Evolutionary conservation across 768 basidiomycete species (phyloP).

Genomic region (Lentinula lateritia): DNA sequence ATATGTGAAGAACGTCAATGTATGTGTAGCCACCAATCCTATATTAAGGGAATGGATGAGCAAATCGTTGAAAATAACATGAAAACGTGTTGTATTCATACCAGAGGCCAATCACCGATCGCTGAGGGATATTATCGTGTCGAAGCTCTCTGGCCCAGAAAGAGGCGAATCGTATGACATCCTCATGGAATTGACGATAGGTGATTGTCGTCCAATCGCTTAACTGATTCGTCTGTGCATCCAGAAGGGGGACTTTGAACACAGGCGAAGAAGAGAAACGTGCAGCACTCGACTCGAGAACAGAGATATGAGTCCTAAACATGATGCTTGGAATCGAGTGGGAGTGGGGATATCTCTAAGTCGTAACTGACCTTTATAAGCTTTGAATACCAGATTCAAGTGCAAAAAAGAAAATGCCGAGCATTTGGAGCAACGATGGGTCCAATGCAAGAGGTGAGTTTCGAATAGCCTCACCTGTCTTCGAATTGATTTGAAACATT

Average conservation of each 20-base stretch:
- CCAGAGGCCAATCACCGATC: constrained; percentile 62
- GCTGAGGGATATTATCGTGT: constrained; percentile 32
- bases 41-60: constrained; percentile 12
- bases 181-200: constrained; percentile 44
- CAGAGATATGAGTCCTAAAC: constrained; percentile 45
- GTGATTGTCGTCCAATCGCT: constrained; percentile 42
- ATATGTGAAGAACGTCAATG: constrained; percentile 56
- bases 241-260: constrained; percentile 46
- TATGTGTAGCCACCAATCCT: constrained; percentile 65
- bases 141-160: constrained; percentile 45
- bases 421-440: not conserved
- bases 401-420: constrained; percentile 4
- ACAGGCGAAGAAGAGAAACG: constrained; percentile 38
- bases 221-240: constrained; percentile 24
- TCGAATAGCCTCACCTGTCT: constrained; percentile 5
- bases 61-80: not conserved
- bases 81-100: constrained; percentile 21
- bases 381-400: not conserved
- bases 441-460: not conserved
- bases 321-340: constrained; percentile 14
- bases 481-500: constrained; percentile 4
- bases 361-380: constrained; percentile 9
- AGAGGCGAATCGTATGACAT: constrained; percentile 51
- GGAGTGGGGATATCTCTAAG: not conserved
- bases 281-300: constrained; percentile 43